Evolutionary conservation across 169 alveolate genomes (phyloP).

Genomic region (Eimeria acervulina): DNA sequence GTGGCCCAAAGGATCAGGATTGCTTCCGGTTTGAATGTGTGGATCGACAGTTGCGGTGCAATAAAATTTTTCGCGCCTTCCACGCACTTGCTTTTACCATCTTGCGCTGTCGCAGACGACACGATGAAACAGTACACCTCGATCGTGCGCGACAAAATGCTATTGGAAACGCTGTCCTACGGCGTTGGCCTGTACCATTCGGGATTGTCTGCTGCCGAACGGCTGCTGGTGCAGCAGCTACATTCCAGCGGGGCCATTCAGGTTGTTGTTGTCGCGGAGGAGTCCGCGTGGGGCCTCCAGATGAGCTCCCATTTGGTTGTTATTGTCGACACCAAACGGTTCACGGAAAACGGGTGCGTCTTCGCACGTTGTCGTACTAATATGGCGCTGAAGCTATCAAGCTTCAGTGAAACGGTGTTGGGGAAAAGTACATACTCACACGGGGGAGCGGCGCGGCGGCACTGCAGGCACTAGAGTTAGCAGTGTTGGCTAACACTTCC

Average conservation of each 20-base stretch:
- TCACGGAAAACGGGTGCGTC: conserved; percentile 85
- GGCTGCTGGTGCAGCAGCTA: conserved; percentile 90
- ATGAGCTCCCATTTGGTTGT: conserved; percentile 91
- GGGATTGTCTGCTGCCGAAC: conserved; percentile 91
- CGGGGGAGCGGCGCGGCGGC: neutral
- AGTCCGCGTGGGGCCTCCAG: conserved; percentile 95
- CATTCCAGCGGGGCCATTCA: conserved; percentile 91
- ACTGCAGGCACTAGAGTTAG: neutral
- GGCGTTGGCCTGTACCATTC: conserved; percentile 95
- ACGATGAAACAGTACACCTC: conserved; percentile 82
- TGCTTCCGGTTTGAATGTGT: neutral
- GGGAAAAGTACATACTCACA: neutral
- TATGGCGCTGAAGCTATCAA: neutral
- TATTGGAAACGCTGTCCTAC: conserved; percentile 86
- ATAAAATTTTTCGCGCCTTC: neutral
- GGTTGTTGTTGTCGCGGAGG: conserved; percentile 94
- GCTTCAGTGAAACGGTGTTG: neutral
- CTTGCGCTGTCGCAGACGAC: conserved; percentile 72
- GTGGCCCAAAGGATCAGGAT: neutral
- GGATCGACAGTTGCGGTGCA: neutral
- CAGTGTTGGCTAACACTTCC: neutral
- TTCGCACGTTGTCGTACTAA: neutral
- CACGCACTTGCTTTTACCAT: neutral
- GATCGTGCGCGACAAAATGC: conserved; percentile 87
- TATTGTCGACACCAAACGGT: conserved; percentile 90